Evolutionary conservation across 202 grass and related monocot species (phyloP).

Genomic region (Zoysia matrella): DNA sequence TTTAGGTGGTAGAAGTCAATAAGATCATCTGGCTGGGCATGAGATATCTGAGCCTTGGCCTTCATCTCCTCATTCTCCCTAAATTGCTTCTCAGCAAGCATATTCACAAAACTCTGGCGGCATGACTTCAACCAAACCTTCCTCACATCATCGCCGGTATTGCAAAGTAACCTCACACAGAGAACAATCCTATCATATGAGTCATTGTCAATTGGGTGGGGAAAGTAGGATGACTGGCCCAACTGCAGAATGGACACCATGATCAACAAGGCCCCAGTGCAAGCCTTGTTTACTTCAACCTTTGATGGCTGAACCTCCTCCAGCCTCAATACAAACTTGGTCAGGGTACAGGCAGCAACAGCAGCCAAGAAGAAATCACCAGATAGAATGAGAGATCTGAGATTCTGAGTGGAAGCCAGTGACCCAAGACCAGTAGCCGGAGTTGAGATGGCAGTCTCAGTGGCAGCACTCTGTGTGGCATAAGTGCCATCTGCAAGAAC

Average conservation of each 20-base stretch:
- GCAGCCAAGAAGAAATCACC: constrained; percentile 82
- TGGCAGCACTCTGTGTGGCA: constrained; percentile 72
- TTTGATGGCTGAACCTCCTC: constrained; percentile 74
- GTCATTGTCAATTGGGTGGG: constrained; percentile 70
- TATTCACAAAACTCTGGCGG: constrained; percentile 63
- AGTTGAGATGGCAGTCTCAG: constrained; percentile 57
- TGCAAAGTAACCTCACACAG: constrained; percentile 80
- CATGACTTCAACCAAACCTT: constrained; percentile 79
- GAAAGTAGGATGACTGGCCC: constrained; percentile 66
- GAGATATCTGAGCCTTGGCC: constrained; percentile 54
- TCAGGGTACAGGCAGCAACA: constrained; percentile 60
- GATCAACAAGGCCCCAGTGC: constrained; percentile 53
- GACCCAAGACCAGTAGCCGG: constrained; percentile 55
- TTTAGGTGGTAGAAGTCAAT: constrained; percentile 95
- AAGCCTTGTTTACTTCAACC: constrained; percentile 65
- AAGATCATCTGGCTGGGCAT: constrained; percentile 82
- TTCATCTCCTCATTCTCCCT: no score
- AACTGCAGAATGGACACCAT: constrained; percentile 78
- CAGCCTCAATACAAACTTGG: constrained; percentile 76
- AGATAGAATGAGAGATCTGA: constrained; percentile 80
- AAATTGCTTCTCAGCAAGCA: no score
- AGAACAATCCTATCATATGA: constrained; percentile 71
- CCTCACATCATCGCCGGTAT: constrained; percentile 63
- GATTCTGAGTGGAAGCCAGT: constrained; percentile 51
- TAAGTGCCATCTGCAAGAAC: constrained; percentile 82